phyloP scores from a whole-genome alignment of 2,329 filamentous ascomycete genomes.

The Sordariomycetes sp. region DNA sequence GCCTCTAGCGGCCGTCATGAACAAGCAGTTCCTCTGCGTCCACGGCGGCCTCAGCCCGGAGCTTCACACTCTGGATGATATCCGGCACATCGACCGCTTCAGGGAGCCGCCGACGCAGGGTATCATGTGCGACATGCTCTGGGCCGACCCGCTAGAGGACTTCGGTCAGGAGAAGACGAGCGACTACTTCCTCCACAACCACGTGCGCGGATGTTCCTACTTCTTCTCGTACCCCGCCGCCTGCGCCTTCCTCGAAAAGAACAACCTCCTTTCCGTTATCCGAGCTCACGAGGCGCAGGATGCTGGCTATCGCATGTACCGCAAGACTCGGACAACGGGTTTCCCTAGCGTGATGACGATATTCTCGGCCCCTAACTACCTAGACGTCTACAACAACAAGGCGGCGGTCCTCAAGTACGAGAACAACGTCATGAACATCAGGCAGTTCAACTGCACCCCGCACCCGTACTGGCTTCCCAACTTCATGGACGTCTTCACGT shows the following conservation, averaged over 20 bases:
- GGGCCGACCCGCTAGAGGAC: slow-evolving; percentile 95
- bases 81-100: slow-evolving; percentile 95
- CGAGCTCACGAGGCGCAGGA: slow-evolving; percentile 97
- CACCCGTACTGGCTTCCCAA: slow-evolving; percentile 99
- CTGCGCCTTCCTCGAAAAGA: slow-evolving; percentile 96
- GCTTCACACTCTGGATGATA: slow-evolving; percentile 86
- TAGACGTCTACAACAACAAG: slow-evolving; percentile 99
- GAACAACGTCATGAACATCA: slow-evolving; percentile 99
- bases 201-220: slow-evolving; percentile 96
- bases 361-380: slow-evolving; percentile 96
- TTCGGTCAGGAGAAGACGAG: slow-evolving; percentile 98
- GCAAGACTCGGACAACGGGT: slow-evolving; percentile 93
- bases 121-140: slow-evolving; percentile 98
- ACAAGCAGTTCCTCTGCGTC: slow-evolving; percentile 99
- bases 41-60: slow-evolving; percentile 95
- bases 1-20: slow-evolving; percentile 94
- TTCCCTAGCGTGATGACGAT: slow-evolving; percentile 99
- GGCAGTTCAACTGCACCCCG: slow-evolving; percentile 98
- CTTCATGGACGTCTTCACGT: slow-evolving; percentile 99
- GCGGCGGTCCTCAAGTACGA: slow-evolving; percentile 98
- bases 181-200: slow-evolving; percentile 96
- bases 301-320: slow-evolving; percentile 97
- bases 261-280: slow-evolving; percentile 94
- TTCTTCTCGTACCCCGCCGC: slow-evolving; percentile 98
- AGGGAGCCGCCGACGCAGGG: slow-evolving; percentile 94